phyloP scores from a whole-genome alignment of 2,329 filamentous ascomycete species.

The Pseudogymnoascus sp. region DNA sequence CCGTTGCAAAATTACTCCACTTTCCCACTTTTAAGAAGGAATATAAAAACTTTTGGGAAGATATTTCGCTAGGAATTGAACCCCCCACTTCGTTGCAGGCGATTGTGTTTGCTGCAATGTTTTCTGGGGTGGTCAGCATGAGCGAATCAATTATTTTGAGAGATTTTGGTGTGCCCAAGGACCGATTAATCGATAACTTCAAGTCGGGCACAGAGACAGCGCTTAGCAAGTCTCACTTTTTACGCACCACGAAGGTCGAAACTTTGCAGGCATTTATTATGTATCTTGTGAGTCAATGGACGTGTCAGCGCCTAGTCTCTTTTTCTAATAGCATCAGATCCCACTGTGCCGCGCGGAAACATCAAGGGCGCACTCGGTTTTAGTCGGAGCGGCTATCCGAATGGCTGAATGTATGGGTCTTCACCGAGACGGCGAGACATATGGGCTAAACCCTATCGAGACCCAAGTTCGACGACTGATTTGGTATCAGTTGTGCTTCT shows the following conservation, averaged over 20 bases:
- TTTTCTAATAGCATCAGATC: constrained; percentile 37
- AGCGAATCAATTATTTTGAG: constrained; percentile 41
- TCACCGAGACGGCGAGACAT: constrained; percentile 60
- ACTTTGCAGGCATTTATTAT: constrained; percentile 69
- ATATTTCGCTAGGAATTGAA: constrained; percentile 49
- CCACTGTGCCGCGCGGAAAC: constrained; percentile 64
- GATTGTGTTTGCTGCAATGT: constrained; percentile 59
- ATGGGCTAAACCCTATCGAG: constrained; percentile 57
- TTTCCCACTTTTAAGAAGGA: constrained; percentile 55
- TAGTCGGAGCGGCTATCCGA: constrained; percentile 62
- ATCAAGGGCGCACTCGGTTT: constrained; percentile 62
- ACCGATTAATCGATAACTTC: constrained; percentile 50
- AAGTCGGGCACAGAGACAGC: constrained; percentile 59
- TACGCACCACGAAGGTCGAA: constrained; percentile 63
- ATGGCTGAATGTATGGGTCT: constrained; percentile 72
- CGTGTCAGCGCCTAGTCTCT: not conserved
- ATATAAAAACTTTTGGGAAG: constrained; percentile 58
- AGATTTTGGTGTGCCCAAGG: constrained; percentile 48
- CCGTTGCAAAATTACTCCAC: constrained; percentile 59
- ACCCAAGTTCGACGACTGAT: constrained; percentile 62
- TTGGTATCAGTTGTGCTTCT: constrained; percentile 70
- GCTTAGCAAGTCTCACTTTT: constrained; percentile 59
- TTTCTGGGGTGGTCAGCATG: constrained; percentile 61
- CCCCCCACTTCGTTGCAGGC: constrained; percentile 57
- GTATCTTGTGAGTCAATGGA: constrained; percentile 50